Evolutionary conservation across 345 rosid genomes (phyloP).

Genomic region (Syzygium aqueum): DNA sequence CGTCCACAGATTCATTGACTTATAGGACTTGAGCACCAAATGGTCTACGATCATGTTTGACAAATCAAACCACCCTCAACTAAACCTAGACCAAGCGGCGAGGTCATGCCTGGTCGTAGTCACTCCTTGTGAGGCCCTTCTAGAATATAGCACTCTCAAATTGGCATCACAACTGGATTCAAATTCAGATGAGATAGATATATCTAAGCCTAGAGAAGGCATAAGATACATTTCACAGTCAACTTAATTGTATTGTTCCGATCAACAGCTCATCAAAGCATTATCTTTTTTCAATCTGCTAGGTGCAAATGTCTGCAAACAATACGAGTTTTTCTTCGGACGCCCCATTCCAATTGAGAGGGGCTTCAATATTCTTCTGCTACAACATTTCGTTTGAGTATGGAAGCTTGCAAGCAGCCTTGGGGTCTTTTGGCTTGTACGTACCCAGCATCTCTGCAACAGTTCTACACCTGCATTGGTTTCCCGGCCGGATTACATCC

Average conservation of each 20-base stretch:
- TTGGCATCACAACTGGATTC: not conserved
- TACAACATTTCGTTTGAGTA: slow-evolving; percentile 15
- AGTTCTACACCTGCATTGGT: slow-evolving; percentile 82
- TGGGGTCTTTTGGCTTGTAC: slow-evolving; percentile 56
- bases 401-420: slow-evolving; percentile 72
- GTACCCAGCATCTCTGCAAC: slow-evolving; percentile 80
- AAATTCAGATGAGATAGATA: not conserved
- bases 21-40: not conserved
- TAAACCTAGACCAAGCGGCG: not conserved
- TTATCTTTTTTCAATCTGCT: not conserved
- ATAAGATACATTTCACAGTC: not conserved
- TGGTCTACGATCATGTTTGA: not conserved
- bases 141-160: not conserved
- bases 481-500: slow-evolving; percentile 81
- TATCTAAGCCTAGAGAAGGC: not conserved
- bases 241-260: not conserved
- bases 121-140: not conserved
- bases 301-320: not conserved
- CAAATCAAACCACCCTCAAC: not conserved
- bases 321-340: not conserved
- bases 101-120: not conserved
- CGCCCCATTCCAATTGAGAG: not conserved
- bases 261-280: not conserved
- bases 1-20: not conserved
- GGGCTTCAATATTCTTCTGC: not conserved